Evolutionary conservation across 2,329 filamentous ascomycete species (phyloP).

Genomic region (Esteya vermicola): DNA sequence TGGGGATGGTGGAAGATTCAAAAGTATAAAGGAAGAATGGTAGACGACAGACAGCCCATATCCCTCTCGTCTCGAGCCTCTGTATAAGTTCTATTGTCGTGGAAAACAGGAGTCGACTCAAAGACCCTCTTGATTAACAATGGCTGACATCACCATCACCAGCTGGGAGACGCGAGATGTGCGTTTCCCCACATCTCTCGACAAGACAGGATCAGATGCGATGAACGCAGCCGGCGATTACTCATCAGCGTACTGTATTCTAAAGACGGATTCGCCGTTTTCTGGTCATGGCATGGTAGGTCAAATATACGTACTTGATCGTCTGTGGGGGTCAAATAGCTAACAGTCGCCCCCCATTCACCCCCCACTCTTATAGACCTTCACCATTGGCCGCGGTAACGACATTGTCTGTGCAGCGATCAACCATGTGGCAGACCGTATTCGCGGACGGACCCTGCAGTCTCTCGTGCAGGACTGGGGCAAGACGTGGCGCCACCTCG

Average conservation of each 20-base stretch:
- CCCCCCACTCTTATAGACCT: conserved; percentile 31
- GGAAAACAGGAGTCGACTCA: too few relatives aligned
- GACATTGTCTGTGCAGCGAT: conserved; percentile 85
- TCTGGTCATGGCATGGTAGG: conserved; percentile 65
- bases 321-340: background rate
- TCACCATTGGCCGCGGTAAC: conserved; percentile 81
- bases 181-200: conserved; percentile 78
- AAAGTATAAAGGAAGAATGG: too few relatives aligned
- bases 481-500: conserved; percentile 80
- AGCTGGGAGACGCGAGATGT: conserved; percentile 60
- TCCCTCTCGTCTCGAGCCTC: background rate
- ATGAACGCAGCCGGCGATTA: conserved; percentile 95
- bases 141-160: conserved; percentile 54
- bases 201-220: conserved; percentile 92
- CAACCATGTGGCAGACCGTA: conserved; percentile 59
- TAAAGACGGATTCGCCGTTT: conserved; percentile 61
- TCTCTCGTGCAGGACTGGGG: conserved; percentile 72
- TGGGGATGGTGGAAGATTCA: too few relatives aligned
- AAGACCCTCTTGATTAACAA: too few relatives aligned
- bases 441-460: conserved; percentile 61
- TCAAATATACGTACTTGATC: background rate
- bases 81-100: background rate
- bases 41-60: too few relatives aligned
- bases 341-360: background rate
- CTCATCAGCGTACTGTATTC: conserved; percentile 85